A percentile compares a stretch with the other conserved stretches of the same genome.
Conservation (phyloP, 1,284 basidiomycete genomes). For the Sanguinoderma infundibulare region DNA sequence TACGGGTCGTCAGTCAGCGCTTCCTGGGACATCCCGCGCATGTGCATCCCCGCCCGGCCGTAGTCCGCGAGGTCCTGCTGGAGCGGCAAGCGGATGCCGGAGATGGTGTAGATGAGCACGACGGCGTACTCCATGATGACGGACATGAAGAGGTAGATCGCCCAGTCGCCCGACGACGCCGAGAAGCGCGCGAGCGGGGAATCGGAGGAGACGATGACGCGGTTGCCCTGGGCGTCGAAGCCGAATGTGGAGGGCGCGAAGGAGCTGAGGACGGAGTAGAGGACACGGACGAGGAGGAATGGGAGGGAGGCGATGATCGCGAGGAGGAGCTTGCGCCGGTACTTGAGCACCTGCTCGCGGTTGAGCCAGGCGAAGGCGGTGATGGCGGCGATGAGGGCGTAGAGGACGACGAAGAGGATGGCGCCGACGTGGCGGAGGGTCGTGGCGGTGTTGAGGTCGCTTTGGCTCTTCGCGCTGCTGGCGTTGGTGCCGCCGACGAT, state of each 20-base stretch:
- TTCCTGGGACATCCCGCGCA: background rate
- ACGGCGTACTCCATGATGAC: conserved; percentile 60
- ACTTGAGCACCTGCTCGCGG: conserved; percentile 49
- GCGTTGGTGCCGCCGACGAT: conserved; percentile 47
- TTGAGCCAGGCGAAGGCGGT: conserved; percentile 54
- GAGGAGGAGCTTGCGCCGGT: conserved; percentile 57
- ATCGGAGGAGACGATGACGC: background rate
- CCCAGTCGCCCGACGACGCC: conserved; percentile 55
- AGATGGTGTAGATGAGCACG: conserved; percentile 51
- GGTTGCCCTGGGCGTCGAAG: conserved; percentile 13
- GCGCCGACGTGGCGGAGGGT: conserved; percentile 54
- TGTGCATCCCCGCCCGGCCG: background rate
- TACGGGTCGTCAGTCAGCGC: background rate
- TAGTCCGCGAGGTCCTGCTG: conserved; percentile 32
- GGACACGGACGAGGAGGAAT: conserved; percentile 59
- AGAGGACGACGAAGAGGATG: conserved; percentile 53
- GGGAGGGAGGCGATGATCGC: conserved; percentile 59
- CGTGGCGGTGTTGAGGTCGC: conserved; percentile 20
- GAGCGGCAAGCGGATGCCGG: conserved; percentile 39
- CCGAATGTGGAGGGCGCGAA: conserved; percentile 34
- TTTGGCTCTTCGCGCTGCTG: conserved; percentile 11
- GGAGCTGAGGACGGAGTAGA: conserved; percentile 56
- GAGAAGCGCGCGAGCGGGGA: conserved; percentile 41
- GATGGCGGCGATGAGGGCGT: conserved; percentile 46
- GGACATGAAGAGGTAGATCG: conserved; percentile 57